These are phyloP conservation scores for Alternaria triticina DNA, from an alignment of 2,329 filamentous ascomycete genomes.

Conservation along the genomic window DNA sequence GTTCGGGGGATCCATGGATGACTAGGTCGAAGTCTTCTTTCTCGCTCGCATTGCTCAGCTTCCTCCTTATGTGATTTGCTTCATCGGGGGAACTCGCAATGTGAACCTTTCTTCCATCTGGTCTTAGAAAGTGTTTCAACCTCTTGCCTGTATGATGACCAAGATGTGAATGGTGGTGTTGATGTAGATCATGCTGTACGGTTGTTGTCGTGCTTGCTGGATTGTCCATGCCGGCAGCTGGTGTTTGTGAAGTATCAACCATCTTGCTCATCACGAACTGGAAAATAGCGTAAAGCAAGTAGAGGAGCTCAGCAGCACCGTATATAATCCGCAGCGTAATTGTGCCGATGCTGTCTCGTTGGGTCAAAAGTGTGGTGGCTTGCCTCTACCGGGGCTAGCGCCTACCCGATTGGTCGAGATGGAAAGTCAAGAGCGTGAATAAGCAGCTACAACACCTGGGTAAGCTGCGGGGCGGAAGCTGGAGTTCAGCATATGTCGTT, in stretches of 20 bases:
- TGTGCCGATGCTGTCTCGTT: neutral
- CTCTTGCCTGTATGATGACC: slow-evolving; percentile 46
- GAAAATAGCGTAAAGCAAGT: neutral
- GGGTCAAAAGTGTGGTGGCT: neutral
- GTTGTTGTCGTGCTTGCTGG: slow-evolving; percentile 1
- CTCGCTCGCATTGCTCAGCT: slow-evolving; percentile 48
- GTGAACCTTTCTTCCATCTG: slow-evolving; percentile 63
- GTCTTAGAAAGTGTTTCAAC: slow-evolving; percentile 61
- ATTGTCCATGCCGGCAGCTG: slow-evolving; percentile 2
- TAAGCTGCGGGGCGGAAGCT: slow-evolving; percentile 5
- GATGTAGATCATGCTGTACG: neutral
- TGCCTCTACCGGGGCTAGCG: neutral
- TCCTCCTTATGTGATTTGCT: slow-evolving; percentile 54
- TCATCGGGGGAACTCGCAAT: slow-evolving; percentile 64
- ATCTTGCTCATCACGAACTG: neutral
- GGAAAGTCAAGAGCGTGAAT: slow-evolving; percentile 5
- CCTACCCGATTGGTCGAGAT: slow-evolving; percentile 5
- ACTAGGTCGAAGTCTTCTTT: slow-evolving; percentile 61
- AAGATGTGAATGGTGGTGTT: slow-evolving; percentile 29
- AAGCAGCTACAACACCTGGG: slow-evolving; percentile 6
- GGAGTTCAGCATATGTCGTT: neutral
- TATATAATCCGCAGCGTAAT: neutral
- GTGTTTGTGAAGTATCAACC: slow-evolving; percentile 11
- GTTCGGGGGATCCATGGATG: slow-evolving; percentile 63
- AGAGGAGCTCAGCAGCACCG: neutral